A percentile compares a stretch with the other conserved stretches of the same genome.
Evolutionary conservation across 1,139 yeast genomes (phyloP).

Genomic region (Zygosaccharomyces pseudobailii): DNA sequence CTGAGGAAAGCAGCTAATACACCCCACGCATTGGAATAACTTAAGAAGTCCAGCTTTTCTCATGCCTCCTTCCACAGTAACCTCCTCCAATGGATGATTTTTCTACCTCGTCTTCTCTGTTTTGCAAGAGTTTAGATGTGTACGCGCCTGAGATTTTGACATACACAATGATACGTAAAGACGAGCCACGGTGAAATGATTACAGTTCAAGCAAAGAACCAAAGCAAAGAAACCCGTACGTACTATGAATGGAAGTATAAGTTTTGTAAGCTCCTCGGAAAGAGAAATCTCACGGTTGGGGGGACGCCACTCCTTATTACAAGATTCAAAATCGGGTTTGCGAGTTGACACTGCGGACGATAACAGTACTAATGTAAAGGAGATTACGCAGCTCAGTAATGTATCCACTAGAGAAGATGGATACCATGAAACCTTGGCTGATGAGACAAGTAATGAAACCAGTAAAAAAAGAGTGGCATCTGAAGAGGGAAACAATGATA

Average conservation of each 20-base stretch:
- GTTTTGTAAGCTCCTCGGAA: conserved; percentile 5
- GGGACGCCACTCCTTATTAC: conserved; percentile 36
- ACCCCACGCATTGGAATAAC: not conserved
- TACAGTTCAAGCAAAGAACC: not conserved
- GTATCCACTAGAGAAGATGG: conserved; percentile 38
- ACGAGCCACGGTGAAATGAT: not conserved
- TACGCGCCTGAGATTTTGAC: not conserved
- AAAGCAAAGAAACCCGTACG: not conserved
- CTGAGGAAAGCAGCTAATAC: not conserved
- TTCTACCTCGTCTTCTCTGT: not conserved
- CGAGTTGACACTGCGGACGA: conserved; percentile 34
- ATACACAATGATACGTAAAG: not conserved
- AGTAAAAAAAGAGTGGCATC: conserved; percentile 12
- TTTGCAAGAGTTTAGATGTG: too few species aligned
- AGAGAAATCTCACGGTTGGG: conserved; percentile 14
- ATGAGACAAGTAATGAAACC: conserved; percentile 23
- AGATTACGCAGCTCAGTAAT: conserved; percentile 32
- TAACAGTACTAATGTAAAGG: conserved; percentile 34
- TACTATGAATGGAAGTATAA: not conserved
- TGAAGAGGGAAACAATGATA: conserved; percentile 26
- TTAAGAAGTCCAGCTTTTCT: not conserved
- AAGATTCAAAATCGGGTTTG: conserved; percentile 32
- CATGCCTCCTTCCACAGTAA: not conserved
- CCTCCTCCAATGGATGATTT: not conserved
- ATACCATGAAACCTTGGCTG: conserved; percentile 41